phyloP scores from a whole-genome alignment of 1,139 yeast species.

The Spathaspora sp. region DNA sequence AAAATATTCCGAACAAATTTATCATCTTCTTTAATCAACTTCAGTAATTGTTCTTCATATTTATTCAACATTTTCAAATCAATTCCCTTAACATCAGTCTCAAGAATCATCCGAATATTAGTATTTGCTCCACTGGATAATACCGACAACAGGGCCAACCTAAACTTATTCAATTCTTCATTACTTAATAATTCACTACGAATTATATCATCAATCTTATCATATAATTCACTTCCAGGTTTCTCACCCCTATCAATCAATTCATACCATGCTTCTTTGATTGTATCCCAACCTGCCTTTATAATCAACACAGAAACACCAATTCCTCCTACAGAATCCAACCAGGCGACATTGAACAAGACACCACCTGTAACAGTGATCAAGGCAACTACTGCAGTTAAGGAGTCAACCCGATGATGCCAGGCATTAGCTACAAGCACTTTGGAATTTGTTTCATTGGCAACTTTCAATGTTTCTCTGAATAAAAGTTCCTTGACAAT shows the following conservation, averaged over 20 bases:
- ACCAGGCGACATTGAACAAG: conserved; percentile 71
- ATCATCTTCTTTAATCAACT: conserved; percentile 29
- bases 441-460: conserved; percentile 73
- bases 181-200: conserved; percentile 19
- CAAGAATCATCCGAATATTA: conserved; percentile 29
- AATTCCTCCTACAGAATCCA: conserved; percentile 90
- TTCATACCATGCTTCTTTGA: conserved; percentile 68
- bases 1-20: conserved; percentile 36
- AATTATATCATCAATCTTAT: conserved; percentile 25
- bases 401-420: conserved; percentile 96
- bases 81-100: conserved; percentile 18
- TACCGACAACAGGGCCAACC: conserved; percentile 51
- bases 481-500: conserved; percentile 83
- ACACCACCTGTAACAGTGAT: conserved; percentile 86
- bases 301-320: conserved; percentile 79
- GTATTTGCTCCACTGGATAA: conserved; percentile 74
- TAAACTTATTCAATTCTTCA: conserved; percentile 19
- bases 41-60: conserved; percentile 25
- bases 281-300: conserved; percentile 80
- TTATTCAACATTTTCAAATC: conserved; percentile 26
- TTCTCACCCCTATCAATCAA: conserved; percentile 61
- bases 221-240: conserved; percentile 28
- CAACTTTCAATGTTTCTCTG: conserved; percentile 78
- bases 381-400: conserved; percentile 89
- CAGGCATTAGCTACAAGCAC: conserved; percentile 96